phyloP scores from a whole-genome alignment of 345 rosid genomes.

The Hypericum perforatum region DNA sequence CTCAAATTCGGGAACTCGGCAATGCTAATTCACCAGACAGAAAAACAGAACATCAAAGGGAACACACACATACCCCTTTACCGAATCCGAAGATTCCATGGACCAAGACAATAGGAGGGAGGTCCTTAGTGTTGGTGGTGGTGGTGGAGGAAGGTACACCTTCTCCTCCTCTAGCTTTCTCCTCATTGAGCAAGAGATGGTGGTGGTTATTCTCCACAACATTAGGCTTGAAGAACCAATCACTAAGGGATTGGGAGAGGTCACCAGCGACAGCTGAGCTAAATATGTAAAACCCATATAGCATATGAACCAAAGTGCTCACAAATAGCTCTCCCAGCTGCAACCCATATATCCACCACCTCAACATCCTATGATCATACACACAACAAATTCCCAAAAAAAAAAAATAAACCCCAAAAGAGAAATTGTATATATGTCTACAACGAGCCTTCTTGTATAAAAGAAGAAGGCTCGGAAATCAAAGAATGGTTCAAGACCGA shows the following conservation, averaged over 20 bases:
- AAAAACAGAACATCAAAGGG: too few relatives aligned
- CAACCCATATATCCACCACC: slow-evolving; percentile 50
- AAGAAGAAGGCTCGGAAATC: too few relatives aligned
- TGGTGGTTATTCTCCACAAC: background rate
- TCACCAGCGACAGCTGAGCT: slow-evolving; percentile 93
- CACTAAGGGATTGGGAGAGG: slow-evolving; percentile 47
- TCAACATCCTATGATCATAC: slow-evolving; percentile 10
- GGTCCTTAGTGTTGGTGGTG: slow-evolving; percentile 19
- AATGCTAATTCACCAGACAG: too few relatives aligned
- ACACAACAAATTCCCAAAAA: too few relatives aligned
- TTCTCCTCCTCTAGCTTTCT: slow-evolving; percentile 10
- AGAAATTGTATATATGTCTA: too few relatives aligned
- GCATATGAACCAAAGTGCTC: slow-evolving; percentile 64
- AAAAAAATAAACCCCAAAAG: too few relatives aligned
- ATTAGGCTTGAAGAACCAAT: slow-evolving; percentile 41
- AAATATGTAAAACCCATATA: slow-evolving; percentile 70
- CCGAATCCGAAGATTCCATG: slow-evolving; percentile 99
- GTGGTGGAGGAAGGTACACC: background rate
- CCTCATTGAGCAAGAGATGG: slow-evolving; percentile 28
- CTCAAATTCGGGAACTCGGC: too few relatives aligned
- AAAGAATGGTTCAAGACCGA: too few relatives aligned
- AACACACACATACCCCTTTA: slow-evolving; percentile 53
- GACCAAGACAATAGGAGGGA: slow-evolving; percentile 86
- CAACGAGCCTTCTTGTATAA: too few relatives aligned
- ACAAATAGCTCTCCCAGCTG: slow-evolving; percentile 70